Percentiles rank a stretch among this genome's conserved stretches.
phyloP scores from a whole-genome alignment of 345 rosid genomes.

The Boechera stricta region DNA sequence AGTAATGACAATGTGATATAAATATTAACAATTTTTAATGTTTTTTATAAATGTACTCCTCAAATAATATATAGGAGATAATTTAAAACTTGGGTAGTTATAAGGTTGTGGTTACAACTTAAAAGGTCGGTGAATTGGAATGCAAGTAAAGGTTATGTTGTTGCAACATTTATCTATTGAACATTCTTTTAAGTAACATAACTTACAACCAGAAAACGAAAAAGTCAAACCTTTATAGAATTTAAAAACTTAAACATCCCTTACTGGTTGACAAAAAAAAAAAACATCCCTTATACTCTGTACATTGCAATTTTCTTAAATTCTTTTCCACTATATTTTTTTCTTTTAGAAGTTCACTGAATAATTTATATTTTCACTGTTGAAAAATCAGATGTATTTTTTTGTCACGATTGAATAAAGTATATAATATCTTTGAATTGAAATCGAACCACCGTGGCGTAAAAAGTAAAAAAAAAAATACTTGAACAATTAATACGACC shows the following conservation, averaged over 20 bases:
- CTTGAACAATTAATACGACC: neutral
- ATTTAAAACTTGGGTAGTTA: neutral
- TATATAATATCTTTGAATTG: neutral
- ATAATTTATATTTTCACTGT: neutral
- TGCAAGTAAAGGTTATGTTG: constrained; percentile 30
- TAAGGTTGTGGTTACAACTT: constrained; percentile 25
- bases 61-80: neutral
- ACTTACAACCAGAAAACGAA: neutral
- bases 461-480: neutral
- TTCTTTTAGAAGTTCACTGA: no score
- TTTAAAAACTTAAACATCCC: neutral
- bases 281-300: neutral
- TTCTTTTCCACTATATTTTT: no score
- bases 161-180: constrained; percentile 29
- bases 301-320: neutral
- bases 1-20: no score
- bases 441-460: neutral
- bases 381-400: neutral
- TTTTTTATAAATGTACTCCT: no score
- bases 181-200: constrained; percentile 20
- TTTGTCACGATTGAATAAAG: neutral
- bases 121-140: constrained; percentile 19
- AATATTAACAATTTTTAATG: no score
- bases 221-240: neutral
- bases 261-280: no score